Base-by-base conservation (phyloP, 306 rosid genomes). In the Vigna nakashimae region DNA sequence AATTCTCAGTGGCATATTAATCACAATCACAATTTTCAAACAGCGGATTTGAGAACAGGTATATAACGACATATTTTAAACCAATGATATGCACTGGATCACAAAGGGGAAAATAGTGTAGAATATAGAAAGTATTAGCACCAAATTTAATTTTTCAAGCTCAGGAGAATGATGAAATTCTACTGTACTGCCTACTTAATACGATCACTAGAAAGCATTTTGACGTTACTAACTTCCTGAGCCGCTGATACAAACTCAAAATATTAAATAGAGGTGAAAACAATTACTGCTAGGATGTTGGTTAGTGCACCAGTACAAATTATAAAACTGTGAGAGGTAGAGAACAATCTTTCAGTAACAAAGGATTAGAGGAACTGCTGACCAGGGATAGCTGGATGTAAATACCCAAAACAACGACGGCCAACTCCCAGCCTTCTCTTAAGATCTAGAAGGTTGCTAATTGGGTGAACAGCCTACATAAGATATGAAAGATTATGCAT, bases 401-500 rank as follows among this genome's bases (percentile, higher is more conserved):
- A 79, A 79, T 94, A 94, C 79, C 97, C 98, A 57, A 94, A 94
- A 82, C 98, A 94, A 43, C 97, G 94, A 40, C 97, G 97, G 59
- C 98, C 93, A 72, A 90, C 85, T 82, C 98, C 98, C 53, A 94
- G 90, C 88, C 97, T 94, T 88, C 98, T 94, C 90, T 94, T 94
- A 57, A 94, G 98, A 88, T 94, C 98, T 69, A 94, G 81, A 78
- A 94, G 97, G 85, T 90, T 94, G 85, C 97, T 94, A 82, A 94
- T 94, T 71, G 98, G 98, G 71, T 94, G 98, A 84, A 94, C 97
- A 53, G 97, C 98, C 98, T 94, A 81, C 81, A 75, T 53, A 87
- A 84, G 71, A 74, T 58, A 78, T 50, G 45, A 75, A 64, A 75
- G 15, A 78, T 79, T 74, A 78, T 38, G 73, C 85, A 60, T 38